Conservation (phyloP, 306 rosid species). For the Datisca glomerata region DNA sequence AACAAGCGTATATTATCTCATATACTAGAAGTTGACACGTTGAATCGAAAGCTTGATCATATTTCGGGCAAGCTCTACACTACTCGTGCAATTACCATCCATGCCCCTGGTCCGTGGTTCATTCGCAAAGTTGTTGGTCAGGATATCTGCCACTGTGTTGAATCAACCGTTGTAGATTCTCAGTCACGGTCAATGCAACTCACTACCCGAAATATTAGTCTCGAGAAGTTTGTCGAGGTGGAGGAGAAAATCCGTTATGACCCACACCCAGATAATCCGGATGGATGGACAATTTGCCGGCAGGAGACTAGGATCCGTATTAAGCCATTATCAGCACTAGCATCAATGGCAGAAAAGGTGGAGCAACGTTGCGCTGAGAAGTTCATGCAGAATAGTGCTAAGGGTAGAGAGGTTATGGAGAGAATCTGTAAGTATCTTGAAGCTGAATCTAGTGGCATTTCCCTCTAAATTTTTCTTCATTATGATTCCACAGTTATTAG, state of each 20-base stretch:
- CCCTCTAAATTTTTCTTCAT: constrained; percentile 26
- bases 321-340: constrained; percentile 73
- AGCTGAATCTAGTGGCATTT: constrained; percentile 49
- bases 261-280: constrained; percentile 16
- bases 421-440: constrained; percentile 85
- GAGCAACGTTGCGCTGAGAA: constrained; percentile 78
- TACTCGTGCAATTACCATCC: constrained; percentile 64
- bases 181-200: constrained; percentile 14
- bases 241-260: constrained; percentile 15
- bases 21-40: constrained; percentile 71
- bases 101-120: constrained; percentile 84
- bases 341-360: constrained; percentile 82
- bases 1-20: constrained; percentile 64
- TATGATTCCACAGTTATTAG: no score
- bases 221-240: constrained; percentile 13
- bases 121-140: constrained; percentile 61
- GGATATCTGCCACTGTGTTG: constrained; percentile 63
- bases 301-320: constrained; percentile 71
- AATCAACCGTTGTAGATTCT: constrained; percentile 9
- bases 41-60: constrained; percentile 45
- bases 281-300: constrained; percentile 61
- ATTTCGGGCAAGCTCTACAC: constrained; percentile 55
- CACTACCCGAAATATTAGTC: constrained; percentile 14
- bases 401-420: constrained; percentile 95
- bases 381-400: constrained; percentile 71